Evolutionary conservation across 202 grass and related monocot species (phyloP), one percentile per base, ranked within the genome.

Genomic region (Panicum hallii): DNA sequence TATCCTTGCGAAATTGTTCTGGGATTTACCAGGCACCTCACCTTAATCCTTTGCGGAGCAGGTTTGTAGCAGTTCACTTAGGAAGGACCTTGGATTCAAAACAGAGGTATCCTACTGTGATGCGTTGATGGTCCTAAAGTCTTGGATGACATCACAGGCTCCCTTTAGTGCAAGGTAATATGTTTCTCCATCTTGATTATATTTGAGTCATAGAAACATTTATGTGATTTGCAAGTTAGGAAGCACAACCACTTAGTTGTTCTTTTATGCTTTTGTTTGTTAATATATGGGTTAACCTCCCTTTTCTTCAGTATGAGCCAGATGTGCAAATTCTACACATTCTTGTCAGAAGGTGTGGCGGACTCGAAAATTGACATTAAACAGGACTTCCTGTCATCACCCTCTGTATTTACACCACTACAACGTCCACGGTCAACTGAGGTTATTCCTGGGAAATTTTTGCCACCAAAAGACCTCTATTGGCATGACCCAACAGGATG

Each of bases 401-500:
- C 77, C 69, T 94, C 90, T 75, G 91, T 99, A 79, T 99, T 99
- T 72, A 89, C 82, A 66, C 96, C 96, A 80, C 78, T 91, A 64
- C 49, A 80, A 44, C 66, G 44, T 60, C 54, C 83, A 77, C 68
- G 79, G 81, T 92, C 84, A 49, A 89, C 42, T 43, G 83, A 88
- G 72, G 70, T 81, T 3, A 17, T 89, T 83, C 74, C 64, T 74
- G 96, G 96, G 64, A 86, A 77, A 16, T 92, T 99, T 78, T 85
- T 92, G 42, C 54, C 79, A 74, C 84, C 93, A 74, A 87, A 94
- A 85, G 81, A 95, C 16, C 74, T 94, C 9, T 99, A 89, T 88
- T 99, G 93, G 96, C 62, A 88, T 68, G 96, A 99, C 82, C 96
- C 96, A 55, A 94, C 91, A 73, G 89, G 96, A 36, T 99, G 93